Evolutionary conservation across 2,329 filamentous ascomycete genomes (phyloP).

Genomic region (Stemphylium lycopersici): DNA sequence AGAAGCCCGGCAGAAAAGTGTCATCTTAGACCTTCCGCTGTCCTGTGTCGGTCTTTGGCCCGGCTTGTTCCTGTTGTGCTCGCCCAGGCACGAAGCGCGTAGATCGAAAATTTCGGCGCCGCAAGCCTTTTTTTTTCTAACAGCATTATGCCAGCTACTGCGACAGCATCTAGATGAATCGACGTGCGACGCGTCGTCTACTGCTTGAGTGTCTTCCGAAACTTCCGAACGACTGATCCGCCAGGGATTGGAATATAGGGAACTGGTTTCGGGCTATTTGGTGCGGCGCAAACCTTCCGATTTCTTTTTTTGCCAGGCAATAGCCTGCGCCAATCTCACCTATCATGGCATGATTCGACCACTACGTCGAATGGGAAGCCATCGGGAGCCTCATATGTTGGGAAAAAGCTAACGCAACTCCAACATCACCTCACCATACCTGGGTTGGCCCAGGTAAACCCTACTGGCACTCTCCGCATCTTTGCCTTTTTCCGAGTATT

Average conservation of each 20-base stretch:
- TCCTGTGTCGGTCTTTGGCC: slow-evolving; percentile 14
- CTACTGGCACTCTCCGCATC: slow-evolving; percentile 9
- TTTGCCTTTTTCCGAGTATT: slow-evolving; percentile 5
- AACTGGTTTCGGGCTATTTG: slow-evolving; percentile 8
- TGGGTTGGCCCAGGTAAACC: slow-evolving; percentile 17
- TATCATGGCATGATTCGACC: slow-evolving; percentile 22
- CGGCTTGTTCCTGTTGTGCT: slow-evolving; percentile 19
- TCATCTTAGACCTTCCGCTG: slow-evolving; percentile 22
- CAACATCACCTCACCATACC: slow-evolving; percentile 12
- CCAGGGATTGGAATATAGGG: slow-evolving; percentile 24
- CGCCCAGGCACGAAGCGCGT: slow-evolving; percentile 8
- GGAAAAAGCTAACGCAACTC: slow-evolving; percentile 14
- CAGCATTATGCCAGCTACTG: slow-evolving; percentile 14
- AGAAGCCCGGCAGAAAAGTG: slow-evolving; percentile 27
- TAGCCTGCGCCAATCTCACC: slow-evolving; percentile 26
- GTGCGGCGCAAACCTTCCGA: neutral
- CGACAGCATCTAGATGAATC: slow-evolving; percentile 11
- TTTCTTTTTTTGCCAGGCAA: slow-evolving; percentile 21
- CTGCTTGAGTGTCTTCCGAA: slow-evolving; percentile 22
- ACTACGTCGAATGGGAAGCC: slow-evolving; percentile 30
- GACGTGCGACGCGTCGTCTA: slow-evolving; percentile 10
- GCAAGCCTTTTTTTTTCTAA: slow-evolving; percentile 5
- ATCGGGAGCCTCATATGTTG: slow-evolving; percentile 21
- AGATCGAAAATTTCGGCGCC: slow-evolving; percentile 15
- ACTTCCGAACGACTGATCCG: slow-evolving; percentile 21